Percentiles rank a stretch among this genome's conserved stretches.
phyloP scores from a whole-genome alignment of 176 grass and related monocot genomes.

The Paspalum notatum region DNA sequence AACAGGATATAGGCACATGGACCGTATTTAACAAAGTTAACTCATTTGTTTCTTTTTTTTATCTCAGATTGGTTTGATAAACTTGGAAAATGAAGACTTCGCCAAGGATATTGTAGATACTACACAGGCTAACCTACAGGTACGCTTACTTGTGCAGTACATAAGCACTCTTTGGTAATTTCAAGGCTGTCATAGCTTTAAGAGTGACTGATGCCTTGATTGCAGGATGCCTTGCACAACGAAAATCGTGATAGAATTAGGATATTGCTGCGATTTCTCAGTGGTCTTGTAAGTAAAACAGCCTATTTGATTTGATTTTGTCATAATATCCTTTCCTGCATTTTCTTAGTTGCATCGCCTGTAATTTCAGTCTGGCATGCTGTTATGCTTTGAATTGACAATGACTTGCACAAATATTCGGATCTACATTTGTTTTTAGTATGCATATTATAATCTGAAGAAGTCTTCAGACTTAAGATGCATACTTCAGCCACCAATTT shows the following conservation, averaged over 20 bases:
- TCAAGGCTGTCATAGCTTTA: slow-evolving; percentile 23
- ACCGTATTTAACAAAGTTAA: slow-evolving; percentile 33
- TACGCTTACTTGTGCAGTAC: slow-evolving; percentile 13
- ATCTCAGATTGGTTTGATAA: slow-evolving; percentile 88
- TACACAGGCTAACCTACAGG: slow-evolving; percentile 70
- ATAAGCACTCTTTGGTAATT: slow-evolving; percentile 21
- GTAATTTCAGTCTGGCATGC: slow-evolving; percentile 15
- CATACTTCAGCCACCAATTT: background rate
- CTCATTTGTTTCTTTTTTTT: slow-evolving; percentile 8
- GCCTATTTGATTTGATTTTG: slow-evolving; percentile 32
- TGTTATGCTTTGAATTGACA: slow-evolving; percentile 30
- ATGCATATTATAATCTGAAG: background rate
- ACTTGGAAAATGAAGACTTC: slow-evolving; percentile 96
- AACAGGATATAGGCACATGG: slow-evolving; percentile 10
- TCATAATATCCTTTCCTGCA: slow-evolving; percentile 24
- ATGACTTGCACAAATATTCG: slow-evolving; percentile 14
- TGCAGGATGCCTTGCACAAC: slow-evolving; percentile 83
- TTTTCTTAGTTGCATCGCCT: background rate
- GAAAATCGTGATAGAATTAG: slow-evolving; percentile 86
- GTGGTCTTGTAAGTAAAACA: slow-evolving; percentile 71
- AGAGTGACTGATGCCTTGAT: slow-evolving; percentile 1
- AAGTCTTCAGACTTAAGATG: background rate
- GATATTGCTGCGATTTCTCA: slow-evolving; percentile 87
- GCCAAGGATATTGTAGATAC: slow-evolving; percentile 73
- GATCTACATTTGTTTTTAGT: background rate